Conservation (phyloP, 441 rosid species). For the Metrosideros polymorpha region DNA sequence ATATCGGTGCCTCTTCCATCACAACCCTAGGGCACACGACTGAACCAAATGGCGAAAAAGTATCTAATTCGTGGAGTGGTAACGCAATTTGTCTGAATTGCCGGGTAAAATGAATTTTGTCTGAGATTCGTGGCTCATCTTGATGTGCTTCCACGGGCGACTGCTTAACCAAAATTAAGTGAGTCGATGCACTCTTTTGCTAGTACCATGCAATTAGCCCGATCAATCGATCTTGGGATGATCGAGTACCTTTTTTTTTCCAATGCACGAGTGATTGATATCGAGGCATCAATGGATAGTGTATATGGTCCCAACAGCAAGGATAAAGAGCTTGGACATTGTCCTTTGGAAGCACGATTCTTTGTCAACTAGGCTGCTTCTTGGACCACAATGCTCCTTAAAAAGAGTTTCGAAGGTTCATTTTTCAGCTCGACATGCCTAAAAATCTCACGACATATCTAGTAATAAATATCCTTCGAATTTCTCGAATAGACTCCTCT, state of each 20-base stretch:
- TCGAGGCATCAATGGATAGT: neutral
- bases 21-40: too few relatives aligned
- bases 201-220: neutral
- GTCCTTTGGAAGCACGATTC: neutral
- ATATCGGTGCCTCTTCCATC: neutral
- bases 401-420: neutral
- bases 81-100: neutral
- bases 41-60: neutral
- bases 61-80: accelerated
- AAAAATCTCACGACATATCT: neutral
- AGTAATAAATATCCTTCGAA: neutral
- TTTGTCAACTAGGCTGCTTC: neutral
- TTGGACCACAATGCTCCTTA: neutral
- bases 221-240: neutral
- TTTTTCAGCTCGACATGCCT: neutral
- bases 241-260: neutral
- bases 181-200: neutral
- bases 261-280: neutral
- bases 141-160: neutral
- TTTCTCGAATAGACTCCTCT: neutral
- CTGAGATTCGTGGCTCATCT: neutral
- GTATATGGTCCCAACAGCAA: neutral
- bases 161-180: neutral
- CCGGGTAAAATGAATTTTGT: neutral
- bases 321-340: neutral